These are phyloP conservation scores for Diaporthe destruens DNA, from an alignment of 2,329 filamentous ascomycete species.

Conservation along the genomic window DNA sequence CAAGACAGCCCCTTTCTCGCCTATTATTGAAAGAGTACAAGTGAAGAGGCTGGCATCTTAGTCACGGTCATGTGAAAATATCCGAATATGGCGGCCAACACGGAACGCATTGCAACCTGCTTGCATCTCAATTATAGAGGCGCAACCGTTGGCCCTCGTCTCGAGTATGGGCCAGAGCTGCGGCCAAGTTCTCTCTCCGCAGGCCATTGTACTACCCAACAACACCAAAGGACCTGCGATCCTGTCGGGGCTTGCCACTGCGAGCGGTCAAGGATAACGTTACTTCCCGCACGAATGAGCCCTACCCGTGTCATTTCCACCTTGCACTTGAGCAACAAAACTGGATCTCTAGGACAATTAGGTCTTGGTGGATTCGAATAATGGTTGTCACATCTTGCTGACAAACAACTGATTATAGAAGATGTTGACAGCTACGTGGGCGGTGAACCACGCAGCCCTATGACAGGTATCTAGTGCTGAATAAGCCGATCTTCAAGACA, in stretches of 20 bases:
- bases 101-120: neutral
- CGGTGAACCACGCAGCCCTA: neutral
- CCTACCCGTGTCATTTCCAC: neutral
- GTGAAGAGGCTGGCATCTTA: neutral
- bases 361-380: neutral
- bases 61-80: neutral
- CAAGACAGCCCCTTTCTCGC: neutral
- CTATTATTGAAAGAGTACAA: neutral
- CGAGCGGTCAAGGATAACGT: neutral
- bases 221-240: neutral
- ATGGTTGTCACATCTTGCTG: neutral
- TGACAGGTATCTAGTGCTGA: constrained; percentile 19
- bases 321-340: neutral
- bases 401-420: constrained; percentile 3
- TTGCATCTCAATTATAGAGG: neutral
- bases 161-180: neutral
- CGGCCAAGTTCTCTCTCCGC: neutral
- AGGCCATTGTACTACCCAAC: neutral
- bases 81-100: neutral
- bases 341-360: neutral
- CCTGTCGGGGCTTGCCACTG: neutral
- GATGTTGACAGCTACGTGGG: neutral
- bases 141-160: neutral
- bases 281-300: neutral
- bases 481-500: neutral